Conservation (phyloP, 495 filamentous ascomycete species). For the Chaetomidium leptoderma region DNA sequence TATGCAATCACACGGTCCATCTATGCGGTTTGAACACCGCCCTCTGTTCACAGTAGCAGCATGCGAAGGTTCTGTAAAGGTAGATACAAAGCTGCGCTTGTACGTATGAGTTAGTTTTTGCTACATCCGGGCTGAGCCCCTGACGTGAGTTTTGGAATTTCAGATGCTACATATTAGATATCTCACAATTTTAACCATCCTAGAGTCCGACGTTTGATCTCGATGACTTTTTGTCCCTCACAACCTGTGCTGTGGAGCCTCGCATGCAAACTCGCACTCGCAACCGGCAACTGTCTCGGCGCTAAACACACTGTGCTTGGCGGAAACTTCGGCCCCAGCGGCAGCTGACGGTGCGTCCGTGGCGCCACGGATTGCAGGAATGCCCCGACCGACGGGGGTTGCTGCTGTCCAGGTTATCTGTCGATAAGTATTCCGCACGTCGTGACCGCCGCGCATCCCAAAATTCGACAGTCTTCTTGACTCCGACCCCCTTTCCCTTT, state of each 20-base stretch:
- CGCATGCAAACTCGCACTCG: too few species aligned
- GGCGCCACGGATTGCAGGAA: background rate
- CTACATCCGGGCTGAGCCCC: too few species aligned
- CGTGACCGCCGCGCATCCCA: background rate
- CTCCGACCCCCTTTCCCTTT: background rate
- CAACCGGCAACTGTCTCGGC: background rate
- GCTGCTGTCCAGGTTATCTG: background rate
- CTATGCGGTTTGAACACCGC: background rate
- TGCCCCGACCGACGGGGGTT: background rate
- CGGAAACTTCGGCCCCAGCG: background rate
- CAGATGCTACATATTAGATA: too few species aligned
- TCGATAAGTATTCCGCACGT: background rate
- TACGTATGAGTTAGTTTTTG: too few species aligned
- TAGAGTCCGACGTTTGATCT: too few species aligned
- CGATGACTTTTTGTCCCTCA: too few species aligned
- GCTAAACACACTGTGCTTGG: conserved; percentile 2
- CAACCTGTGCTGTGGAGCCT: too few species aligned
- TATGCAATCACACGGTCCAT: background rate
- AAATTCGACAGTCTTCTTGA: background rate
- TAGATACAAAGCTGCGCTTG: background rate
- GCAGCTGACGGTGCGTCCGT: background rate
- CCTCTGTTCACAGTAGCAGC: too few species aligned
- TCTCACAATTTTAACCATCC: too few species aligned
- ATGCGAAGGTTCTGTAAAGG: too few species aligned
- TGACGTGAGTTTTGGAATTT: too few species aligned